A percentile compares a stretch with the other conserved stretches of the same genome.
Evolutionary conservation across 306 rosid species (phyloP).

Genomic region (Lathyrus aphaca): DNA sequence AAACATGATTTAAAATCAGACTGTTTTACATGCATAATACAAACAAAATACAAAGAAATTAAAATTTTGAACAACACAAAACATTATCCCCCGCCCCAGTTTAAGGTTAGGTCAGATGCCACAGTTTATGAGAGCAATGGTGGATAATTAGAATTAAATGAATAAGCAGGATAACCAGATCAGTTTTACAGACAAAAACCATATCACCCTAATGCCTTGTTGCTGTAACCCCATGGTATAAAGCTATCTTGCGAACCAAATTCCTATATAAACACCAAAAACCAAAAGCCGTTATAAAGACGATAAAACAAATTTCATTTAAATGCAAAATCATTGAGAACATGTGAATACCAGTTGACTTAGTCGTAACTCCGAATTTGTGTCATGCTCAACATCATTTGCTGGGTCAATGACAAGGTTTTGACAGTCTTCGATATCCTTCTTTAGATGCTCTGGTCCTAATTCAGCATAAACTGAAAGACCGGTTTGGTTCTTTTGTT

Average conservation of each 20-base stretch:
- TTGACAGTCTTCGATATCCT: conserved; percentile 81
- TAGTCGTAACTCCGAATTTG: conserved; percentile 70
- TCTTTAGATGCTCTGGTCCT: conserved; percentile 77
- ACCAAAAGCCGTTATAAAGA: conserved; percentile 16
- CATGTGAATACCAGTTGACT: conserved; percentile 72
- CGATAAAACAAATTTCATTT: background rate
- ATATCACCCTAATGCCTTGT: too few species aligned
- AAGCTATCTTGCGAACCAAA: conserved; percentile 78
- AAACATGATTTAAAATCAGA: too few species aligned
- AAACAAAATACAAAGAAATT: too few species aligned
- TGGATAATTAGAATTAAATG: too few species aligned
- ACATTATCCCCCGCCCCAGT: too few species aligned
- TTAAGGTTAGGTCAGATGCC: too few species aligned
- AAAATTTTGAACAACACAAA: too few species aligned
- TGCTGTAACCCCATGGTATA: conserved; percentile 52
- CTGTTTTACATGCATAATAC: too few species aligned
- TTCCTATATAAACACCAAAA: conserved; percentile 52
- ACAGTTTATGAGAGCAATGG: too few species aligned
- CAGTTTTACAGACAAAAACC: too few species aligned
- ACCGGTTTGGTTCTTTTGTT: conserved; percentile 43
- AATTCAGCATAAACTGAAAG: conserved; percentile 67
- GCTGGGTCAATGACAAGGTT: conserved; percentile 61
- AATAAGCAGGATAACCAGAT: too few species aligned
- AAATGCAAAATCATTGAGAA: conserved; percentile 5
- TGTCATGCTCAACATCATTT: conserved; percentile 57